Base-by-base conservation (phyloP, 1,139 yeast species). In the Suhomyces kunorum region DNA sequence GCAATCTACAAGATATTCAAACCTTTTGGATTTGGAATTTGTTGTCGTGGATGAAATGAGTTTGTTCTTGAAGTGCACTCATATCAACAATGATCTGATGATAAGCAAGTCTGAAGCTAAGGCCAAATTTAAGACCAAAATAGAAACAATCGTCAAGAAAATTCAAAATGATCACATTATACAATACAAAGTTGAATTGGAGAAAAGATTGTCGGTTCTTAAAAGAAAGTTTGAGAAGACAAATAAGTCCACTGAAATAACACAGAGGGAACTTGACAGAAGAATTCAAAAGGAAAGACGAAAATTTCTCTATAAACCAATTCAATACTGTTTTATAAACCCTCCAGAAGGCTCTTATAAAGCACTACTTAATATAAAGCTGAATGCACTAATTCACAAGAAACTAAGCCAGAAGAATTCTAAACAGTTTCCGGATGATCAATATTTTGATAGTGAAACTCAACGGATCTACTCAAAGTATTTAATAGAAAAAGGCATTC, bases 31-130 rank as follows among this genome's bases (percentile, higher is more conserved):
- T 20, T 42, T 55, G 8, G 45, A 44, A 24, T 45, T 55, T 14
- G 11, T 59, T 14, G 59, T 57, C 6, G 58, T 63, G 1, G 69
- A 64, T 43, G 59, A 60, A 11, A 41, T 55, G 13, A 62, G 59
- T 32, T 6, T 44, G 14, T 49, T 50, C 22, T 29, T 49, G 28
- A 48, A 50, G 35, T 39, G 51, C n/a, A 49, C 57, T 12, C 44
- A 43, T 18, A 35, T 56, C 15, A 35, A 37, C 3, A 34, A 31
- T 3, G 45, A 49, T 15, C 16, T 14, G 3, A 36, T 45, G 23
- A 32, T 47, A 4, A 30, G 14, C 20, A 34, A 39, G 14, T 23
- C 22, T 20, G 52, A 50, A 12, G 31, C 40, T 28, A 49, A 47
- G 28, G 38, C 39, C 13, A 53, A 45, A 32, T 48, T 46, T 29